These are phyloP conservation scores for Volutella citrinella DNA, from an alignment of 2,329 filamentous ascomycete species.

Conservation along the genomic window DNA sequence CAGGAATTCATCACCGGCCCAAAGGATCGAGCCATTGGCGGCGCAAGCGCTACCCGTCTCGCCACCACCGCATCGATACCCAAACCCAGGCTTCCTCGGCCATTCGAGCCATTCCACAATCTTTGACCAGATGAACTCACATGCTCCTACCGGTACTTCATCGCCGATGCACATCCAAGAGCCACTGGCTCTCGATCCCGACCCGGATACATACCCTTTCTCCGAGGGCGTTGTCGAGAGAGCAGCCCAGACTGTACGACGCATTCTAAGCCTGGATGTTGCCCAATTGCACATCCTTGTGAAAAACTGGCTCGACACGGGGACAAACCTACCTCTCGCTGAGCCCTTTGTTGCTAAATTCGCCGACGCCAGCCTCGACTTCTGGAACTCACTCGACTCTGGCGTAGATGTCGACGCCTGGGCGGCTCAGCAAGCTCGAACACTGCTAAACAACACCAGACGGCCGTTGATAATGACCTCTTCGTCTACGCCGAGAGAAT, in stretches of 20 bases:
- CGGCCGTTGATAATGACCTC: background rate
- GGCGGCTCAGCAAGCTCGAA: conserved; percentile 1
- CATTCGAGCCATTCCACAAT: conserved; percentile 7
- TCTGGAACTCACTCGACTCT: no score
- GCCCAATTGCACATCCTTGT: background rate
- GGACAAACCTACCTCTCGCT: conserved; percentile 6
- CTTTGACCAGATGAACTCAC: conserved; percentile 5
- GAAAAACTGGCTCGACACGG: conserved; percentile 3
- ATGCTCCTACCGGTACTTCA: background rate
- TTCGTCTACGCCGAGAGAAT: conserved; percentile 1
- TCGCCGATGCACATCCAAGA: conserved; percentile 4
- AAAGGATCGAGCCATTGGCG: background rate
- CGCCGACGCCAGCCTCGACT: conserved; percentile 3
- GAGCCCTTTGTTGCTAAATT: conserved; percentile 7
- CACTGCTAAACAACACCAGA: conserved; percentile 3
- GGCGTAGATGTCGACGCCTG: background rate
- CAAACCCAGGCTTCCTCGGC: conserved; percentile 8
- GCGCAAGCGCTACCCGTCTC: conserved; percentile 2
- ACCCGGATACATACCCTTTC: conserved; percentile 3
- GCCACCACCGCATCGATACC: conserved; percentile 4
- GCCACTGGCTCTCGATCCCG: background rate
- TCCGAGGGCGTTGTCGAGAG: conserved; percentile 4
- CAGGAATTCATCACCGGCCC: background rate
- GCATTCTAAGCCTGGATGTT: conserved; percentile 2
- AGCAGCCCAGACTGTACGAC: conserved; percentile 1